A percentile compares a stretch with the other conserved stretches of the same genome.
These are phyloP conservation scores for Botrytis byssoidea DNA, from an alignment of 2,329 filamentous ascomycete genomes.

Conservation along the genomic window DNA sequence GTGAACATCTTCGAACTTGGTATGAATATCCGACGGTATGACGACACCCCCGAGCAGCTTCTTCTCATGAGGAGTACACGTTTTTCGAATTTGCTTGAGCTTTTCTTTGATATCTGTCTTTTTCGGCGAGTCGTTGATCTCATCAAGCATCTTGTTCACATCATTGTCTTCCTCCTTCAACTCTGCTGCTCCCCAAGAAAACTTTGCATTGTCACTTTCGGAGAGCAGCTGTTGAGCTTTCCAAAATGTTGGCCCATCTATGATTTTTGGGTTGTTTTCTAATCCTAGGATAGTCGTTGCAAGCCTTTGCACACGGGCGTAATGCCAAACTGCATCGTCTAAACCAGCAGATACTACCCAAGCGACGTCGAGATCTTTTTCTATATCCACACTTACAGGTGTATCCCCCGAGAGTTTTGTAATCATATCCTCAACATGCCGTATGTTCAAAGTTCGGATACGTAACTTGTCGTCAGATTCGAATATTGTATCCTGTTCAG, in stretches of 20 bases:
- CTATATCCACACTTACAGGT: slow-evolving; percentile 31
- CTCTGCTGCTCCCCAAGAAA: slow-evolving; percentile 44
- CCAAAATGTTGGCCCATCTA: slow-evolving; percentile 39
- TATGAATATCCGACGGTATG: slow-evolving; percentile 76
- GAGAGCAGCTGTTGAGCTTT: slow-evolving; percentile 45
- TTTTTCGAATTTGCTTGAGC: slow-evolving; percentile 52
- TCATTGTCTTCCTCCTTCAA: slow-evolving; percentile 42
- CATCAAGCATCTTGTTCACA: slow-evolving; percentile 33
- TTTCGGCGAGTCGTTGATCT: slow-evolving; percentile 34
- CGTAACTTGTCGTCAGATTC: slow-evolving; percentile 49
- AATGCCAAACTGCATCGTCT: slow-evolving; percentile 55
- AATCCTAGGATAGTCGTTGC: slow-evolving; percentile 49
- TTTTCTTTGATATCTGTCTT: slow-evolving; percentile 41
- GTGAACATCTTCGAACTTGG: slow-evolving; percentile 85
- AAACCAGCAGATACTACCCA: slow-evolving; percentile 41
- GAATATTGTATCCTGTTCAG: slow-evolving; percentile 43
- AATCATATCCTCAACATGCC: slow-evolving; percentile 65
- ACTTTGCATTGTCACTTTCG: slow-evolving; percentile 49
- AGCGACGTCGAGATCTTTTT: slow-evolving; percentile 33
- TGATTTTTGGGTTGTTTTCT: slow-evolving; percentile 37
- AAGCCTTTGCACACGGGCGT: slow-evolving; percentile 60
- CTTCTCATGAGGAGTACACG: slow-evolving; percentile 75
- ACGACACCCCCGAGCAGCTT: slow-evolving; percentile 79
- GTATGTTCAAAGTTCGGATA: slow-evolving; percentile 58
- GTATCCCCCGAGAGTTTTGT: slow-evolving; percentile 34